A percentile compares a stretch with the other conserved stretches of the same genome.
phyloP scores from a whole-genome alignment of 2,329 filamentous ascomycete species.

The Phyllosticta citribraziliensis region DNA sequence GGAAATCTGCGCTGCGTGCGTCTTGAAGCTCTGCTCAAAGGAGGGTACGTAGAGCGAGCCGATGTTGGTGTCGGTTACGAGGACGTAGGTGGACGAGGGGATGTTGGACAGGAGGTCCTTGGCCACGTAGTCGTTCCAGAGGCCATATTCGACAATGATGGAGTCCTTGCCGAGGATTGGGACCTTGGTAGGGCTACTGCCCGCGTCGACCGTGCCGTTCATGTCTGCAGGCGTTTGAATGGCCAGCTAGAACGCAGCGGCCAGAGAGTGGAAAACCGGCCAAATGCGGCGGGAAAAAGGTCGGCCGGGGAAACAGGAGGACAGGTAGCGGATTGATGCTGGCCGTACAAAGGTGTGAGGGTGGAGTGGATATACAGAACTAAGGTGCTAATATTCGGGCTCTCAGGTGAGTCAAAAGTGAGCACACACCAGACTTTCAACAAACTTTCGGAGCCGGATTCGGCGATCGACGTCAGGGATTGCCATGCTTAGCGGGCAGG shows the following conservation, averaged over 20 bases:
- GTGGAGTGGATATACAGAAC: background rate
- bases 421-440: background rate
- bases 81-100: conserved; percentile 81
- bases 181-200: conserved; percentile 49
- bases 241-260: background rate
- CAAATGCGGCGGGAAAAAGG: background rate
- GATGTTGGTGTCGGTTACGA: conserved; percentile 94
- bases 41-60: conserved; percentile 67
- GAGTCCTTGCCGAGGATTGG: conserved; percentile 79
- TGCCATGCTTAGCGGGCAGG: background rate
- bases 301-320: background rate
- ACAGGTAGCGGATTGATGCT: conserved; percentile 1
- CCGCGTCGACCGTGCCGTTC: conserved; percentile 2
- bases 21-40: conserved; percentile 60
- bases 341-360: background rate
- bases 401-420: conserved; percentile 4
- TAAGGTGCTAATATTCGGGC: background rate
- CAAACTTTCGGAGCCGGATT: conserved; percentile 7
- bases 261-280: background rate
- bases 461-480: conserved; percentile 3
- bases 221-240: background rate
- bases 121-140: conserved; percentile 76
- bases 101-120: conserved; percentile 70
- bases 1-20: conserved; percentile 34
- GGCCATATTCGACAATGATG: conserved; percentile 83